These are phyloP conservation scores for Rhodamnia argentea DNA, from an alignment of 345 rosid genomes.

Conservation along the genomic window DNA sequence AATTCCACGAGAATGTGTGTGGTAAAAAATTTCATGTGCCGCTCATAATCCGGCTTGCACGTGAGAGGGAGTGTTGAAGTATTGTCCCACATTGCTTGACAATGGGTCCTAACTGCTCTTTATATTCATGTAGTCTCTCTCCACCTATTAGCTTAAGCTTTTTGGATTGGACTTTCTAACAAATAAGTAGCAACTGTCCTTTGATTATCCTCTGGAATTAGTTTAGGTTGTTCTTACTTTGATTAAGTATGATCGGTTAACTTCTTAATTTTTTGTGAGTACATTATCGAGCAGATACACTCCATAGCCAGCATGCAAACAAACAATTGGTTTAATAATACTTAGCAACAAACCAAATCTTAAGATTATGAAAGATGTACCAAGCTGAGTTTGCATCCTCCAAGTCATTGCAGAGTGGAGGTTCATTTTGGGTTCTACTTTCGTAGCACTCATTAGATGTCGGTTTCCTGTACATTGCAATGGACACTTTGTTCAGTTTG, in stretches of 20 bases:
- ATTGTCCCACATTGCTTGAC: no score
- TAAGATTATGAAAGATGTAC: conserved; percentile 14
- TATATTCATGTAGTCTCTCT: no score
- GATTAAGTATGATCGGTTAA: neutral
- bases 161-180: no score
- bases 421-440: conserved; percentile 38
- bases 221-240: neutral
- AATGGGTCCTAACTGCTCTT: no score
- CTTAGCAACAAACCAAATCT: neutral
- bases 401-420: conserved; percentile 56
- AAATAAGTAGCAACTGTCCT: neutral
- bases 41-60: no score
- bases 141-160: no score
- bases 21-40: no score
- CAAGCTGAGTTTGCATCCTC: conserved; percentile 75
- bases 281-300: neutral
- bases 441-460: conserved; percentile 51
- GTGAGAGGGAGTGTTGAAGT: no score
- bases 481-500: conserved; percentile 44
- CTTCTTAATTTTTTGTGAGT: neutral
- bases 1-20: no score
- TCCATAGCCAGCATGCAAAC: neutral
- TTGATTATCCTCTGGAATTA: neutral
- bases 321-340: neutral
- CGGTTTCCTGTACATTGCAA: conserved; percentile 64